Conservation (phyloP, 345 rosid species). For the Cardiospermum halicacabum region DNA sequence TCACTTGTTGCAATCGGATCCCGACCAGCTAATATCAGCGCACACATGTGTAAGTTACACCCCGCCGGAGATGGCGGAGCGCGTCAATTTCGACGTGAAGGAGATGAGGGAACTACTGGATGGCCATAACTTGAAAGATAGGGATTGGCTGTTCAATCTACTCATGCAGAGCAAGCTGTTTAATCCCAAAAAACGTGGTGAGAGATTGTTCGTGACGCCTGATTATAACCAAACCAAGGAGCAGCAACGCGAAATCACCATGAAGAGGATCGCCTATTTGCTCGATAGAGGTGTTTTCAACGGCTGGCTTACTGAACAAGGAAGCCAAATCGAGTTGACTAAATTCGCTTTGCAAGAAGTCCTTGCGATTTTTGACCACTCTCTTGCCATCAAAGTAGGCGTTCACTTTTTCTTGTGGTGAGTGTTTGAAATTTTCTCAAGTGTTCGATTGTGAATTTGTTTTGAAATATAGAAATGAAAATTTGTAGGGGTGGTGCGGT, state of each 20-base stretch:
- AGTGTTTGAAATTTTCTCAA: not conserved
- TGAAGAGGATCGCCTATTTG: constrained; percentile 58
- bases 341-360: constrained; percentile 60
- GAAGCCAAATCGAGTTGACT: constrained; percentile 53
- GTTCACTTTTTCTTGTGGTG: constrained; percentile 89
- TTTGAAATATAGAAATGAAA: not conserved
- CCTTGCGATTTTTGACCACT: constrained; percentile 57
- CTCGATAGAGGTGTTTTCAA: constrained; percentile 56
- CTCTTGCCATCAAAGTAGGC: constrained; percentile 61
- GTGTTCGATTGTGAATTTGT: not conserved
- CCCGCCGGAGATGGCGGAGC: constrained; percentile 65
- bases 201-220: constrained; percentile 60
- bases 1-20: constrained; percentile 43
- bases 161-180: constrained; percentile 66
- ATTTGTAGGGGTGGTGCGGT: constrained; percentile 81
- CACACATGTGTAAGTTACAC: constrained; percentile 53
- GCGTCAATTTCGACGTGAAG: constrained; percentile 40
- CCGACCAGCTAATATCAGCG: constrained; percentile 24
- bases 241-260: constrained; percentile 83
- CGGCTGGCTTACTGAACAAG: constrained; percentile 68
- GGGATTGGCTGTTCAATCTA: constrained; percentile 78
- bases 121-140: constrained; percentile 56
- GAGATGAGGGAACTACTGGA: constrained; percentile 73
- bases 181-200: constrained; percentile 64
- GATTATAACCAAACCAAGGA: constrained; percentile 91